These are phyloP conservation scores for Striga hermonthica DNA, from an alignment of 305 asterid genomes.

Conservation along the genomic window DNA sequence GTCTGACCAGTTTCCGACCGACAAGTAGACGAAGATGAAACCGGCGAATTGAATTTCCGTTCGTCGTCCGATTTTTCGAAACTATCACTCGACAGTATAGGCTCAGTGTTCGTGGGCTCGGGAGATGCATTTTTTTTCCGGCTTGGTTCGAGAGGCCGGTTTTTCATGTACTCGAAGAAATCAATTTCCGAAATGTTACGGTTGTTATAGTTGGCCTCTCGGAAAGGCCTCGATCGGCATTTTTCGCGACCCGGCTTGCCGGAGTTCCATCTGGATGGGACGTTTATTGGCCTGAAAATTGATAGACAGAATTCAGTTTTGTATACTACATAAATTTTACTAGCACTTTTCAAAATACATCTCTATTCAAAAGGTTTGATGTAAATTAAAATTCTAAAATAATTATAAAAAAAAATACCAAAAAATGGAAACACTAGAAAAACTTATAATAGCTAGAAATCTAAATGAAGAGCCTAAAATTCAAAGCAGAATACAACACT, in stretches of 20 bases:
- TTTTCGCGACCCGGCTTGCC: slow-evolving; percentile 31
- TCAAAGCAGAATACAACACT: no score
- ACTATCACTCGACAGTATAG: slow-evolving; percentile 35
- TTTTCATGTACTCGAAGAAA: slow-evolving; percentile 35
- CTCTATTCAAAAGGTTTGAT: no score
- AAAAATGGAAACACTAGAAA: no score
- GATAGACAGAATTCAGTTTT: background rate
- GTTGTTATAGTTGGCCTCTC: background rate
- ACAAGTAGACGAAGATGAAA: slow-evolving; percentile 48
- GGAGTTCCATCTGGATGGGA: slow-evolving; percentile 39
- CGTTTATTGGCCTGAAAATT: slow-evolving; percentile 57
- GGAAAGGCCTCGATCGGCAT: slow-evolving; percentile 13
- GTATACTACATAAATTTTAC: background rate
- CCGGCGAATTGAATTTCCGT: slow-evolving; percentile 49
- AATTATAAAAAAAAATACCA: no score
- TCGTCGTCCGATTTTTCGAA: slow-evolving; percentile 41
- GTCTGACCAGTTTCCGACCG: slow-evolving; percentile 32
- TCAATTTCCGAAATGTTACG: slow-evolving; percentile 34
- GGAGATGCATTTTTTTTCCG: slow-evolving; percentile 43
- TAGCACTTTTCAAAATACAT: background rate
- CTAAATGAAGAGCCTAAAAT: no score
- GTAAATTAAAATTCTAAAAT: no score
- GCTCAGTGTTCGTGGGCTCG: slow-evolving; percentile 41
- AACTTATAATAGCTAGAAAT: no score
- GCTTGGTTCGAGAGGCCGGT: slow-evolving; percentile 33